Conservation (phyloP, 2,329 filamentous ascomycete genomes). For the Teratosphaeria destructans region DNA sequence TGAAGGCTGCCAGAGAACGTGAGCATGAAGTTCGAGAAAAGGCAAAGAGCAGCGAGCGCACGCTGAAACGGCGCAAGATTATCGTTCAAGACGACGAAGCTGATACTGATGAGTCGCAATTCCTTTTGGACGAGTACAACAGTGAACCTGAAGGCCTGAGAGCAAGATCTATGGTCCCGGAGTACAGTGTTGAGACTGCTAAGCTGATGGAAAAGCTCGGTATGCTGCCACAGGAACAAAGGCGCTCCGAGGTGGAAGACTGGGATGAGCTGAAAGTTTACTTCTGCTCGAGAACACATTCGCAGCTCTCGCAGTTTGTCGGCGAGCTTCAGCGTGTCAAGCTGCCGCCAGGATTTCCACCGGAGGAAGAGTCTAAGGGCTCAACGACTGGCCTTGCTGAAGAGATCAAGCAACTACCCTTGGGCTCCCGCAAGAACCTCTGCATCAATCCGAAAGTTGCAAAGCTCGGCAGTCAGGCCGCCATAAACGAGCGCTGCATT, state of each 20-base stretch:
- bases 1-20: slow-evolving; percentile 52
- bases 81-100: slow-evolving; percentile 12
- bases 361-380: slow-evolving; percentile 6
- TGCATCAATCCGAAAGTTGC: slow-evolving; percentile 84
- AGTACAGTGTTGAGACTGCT: slow-evolving; percentile 59
- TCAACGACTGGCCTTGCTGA: slow-evolving; percentile 35
- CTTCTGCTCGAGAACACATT: slow-evolving; percentile 88
- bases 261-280: slow-evolving; percentile 71
- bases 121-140: slow-evolving; percentile 65
- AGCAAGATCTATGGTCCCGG: slow-evolving; percentile 10
- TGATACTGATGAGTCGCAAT: slow-evolving; percentile 53
- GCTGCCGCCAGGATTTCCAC: slow-evolving; percentile 58
- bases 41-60: slow-evolving; percentile 35
- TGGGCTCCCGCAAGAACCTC: slow-evolving; percentile 76
- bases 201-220: slow-evolving; percentile 57
- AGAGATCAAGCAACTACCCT: slow-evolving; percentile 65
- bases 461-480: slow-evolving; percentile 56
- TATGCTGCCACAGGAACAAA: slow-evolving; percentile 30
- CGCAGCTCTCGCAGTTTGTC: slow-evolving; percentile 80
- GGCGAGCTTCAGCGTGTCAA: slow-evolving; percentile 68
- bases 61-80: slow-evolving; percentile 36
- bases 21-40: slow-evolving; percentile 51
- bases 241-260: slow-evolving; percentile 33
- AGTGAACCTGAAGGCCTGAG: slow-evolving; percentile 45
- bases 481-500: slow-evolving; percentile 87